Percentiles rank a stretch among this genome's conserved stretches.
These are phyloP conservation scores for Phialophora expanda DNA, from an alignment of 2,329 filamentous ascomycete species.

Conservation along the genomic window DNA sequence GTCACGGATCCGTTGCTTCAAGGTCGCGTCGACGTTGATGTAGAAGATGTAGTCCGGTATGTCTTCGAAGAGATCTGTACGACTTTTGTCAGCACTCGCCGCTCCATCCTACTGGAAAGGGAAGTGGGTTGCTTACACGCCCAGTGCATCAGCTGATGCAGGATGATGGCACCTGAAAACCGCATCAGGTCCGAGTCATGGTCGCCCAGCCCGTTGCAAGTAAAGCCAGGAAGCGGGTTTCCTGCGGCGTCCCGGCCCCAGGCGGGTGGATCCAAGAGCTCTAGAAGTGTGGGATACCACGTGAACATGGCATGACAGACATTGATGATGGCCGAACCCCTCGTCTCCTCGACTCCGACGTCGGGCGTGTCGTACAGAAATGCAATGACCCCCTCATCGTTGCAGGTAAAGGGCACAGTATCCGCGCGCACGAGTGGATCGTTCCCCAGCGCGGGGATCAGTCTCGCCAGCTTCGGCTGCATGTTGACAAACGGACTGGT, in stretches of 20 bases:
- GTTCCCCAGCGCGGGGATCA: no score
- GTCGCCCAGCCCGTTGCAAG: slow-evolving; percentile 6
- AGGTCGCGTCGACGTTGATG: neutral
- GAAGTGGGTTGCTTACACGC: no score
- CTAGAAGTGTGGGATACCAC: neutral
- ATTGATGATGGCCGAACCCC: neutral
- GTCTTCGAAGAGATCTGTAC: neutral
- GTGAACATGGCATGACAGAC: neutral
- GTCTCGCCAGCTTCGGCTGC: no score
- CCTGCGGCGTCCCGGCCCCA: neutral
- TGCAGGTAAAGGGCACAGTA: no score
- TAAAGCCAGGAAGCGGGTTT: neutral
- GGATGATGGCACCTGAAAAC: no score
- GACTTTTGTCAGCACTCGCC: neutral
- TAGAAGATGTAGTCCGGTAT: neutral
- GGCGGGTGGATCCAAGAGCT: neutral
- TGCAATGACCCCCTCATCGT: no score
- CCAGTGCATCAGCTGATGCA: neutral
- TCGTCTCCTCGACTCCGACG: no score
- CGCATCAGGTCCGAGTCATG: neutral
- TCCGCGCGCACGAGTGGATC: no score
- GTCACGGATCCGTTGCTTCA: neutral
- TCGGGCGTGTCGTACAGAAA: no score
- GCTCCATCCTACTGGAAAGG: neutral
- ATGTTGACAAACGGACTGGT: neutral